Conservation (phyloP, 2,329 filamentous ascomycete species). For the Achaetomium macrosporum region DNA sequence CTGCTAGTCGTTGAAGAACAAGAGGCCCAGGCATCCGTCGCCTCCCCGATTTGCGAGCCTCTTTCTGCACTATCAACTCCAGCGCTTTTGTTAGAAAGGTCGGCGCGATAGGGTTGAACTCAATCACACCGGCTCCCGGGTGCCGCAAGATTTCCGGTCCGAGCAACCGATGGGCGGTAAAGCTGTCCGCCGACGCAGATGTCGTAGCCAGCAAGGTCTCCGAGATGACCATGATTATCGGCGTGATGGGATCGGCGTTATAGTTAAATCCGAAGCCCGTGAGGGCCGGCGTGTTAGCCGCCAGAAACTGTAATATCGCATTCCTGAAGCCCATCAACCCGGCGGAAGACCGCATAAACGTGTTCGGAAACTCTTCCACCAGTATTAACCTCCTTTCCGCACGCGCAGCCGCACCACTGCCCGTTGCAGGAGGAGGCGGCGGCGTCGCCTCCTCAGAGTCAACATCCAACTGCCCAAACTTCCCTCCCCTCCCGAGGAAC, state of each 20-base stretch:
- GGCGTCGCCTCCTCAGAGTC: conserved; percentile 19
- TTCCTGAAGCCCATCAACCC: conserved; percentile 66
- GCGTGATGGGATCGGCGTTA: conserved; percentile 48
- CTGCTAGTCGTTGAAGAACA: conserved; percentile 72
- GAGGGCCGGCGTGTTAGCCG: conserved; percentile 56
- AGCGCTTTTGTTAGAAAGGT: conserved; percentile 81
- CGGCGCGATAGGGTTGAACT: conserved; percentile 88
- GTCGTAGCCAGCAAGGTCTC: conserved; percentile 84
- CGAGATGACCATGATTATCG: conserved; percentile 84
- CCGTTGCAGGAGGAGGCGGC: conserved; percentile 4
- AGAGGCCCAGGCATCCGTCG: conserved; percentile 69
- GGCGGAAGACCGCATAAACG: conserved; percentile 60
- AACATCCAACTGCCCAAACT: conserved; percentile 55
- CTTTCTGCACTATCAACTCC: conserved; percentile 75
- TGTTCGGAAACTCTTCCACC: conserved; percentile 77
- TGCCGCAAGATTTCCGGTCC: conserved; percentile 82
- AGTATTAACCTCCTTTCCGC: conserved; percentile 55
- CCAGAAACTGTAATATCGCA: conserved; percentile 69
- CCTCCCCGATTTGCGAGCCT: conserved; percentile 71
- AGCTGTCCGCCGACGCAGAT: conserved; percentile 79
- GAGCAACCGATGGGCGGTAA: conserved; percentile 84
- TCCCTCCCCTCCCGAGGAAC: conserved; percentile 75
- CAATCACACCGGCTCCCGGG: conserved; percentile 70
- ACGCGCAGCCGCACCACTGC: conserved; percentile 4
- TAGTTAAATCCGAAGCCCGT: conserved; percentile 40